These are phyloP conservation scores for Aurinia saxatilis DNA, from an alignment of 345 rosid genomes.

Conservation along the genomic window DNA sequence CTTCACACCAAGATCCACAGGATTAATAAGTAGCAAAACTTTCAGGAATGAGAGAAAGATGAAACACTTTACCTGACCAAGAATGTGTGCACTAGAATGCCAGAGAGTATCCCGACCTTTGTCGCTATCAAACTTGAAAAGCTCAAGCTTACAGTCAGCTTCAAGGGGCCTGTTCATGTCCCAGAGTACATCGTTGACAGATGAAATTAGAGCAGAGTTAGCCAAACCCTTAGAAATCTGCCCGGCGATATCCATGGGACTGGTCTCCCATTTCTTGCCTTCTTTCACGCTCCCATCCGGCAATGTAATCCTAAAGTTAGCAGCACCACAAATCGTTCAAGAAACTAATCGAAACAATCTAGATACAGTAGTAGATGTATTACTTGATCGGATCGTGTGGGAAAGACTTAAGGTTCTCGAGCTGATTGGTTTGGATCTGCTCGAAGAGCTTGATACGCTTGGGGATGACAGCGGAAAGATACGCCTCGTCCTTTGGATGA, in stretches of 20 bases:
- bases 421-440: conserved; percentile 57
- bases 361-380: not conserved
- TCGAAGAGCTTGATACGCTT: conserved; percentile 67
- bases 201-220: conserved; percentile 59
- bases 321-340: not conserved
- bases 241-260: conserved; percentile 69
- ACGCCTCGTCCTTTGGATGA: conserved; percentile 49
- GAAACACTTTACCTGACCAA: conserved; percentile 61
- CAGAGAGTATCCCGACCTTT: conserved; percentile 94
- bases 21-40: not conserved
- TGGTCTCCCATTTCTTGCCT: conserved; percentile 75
- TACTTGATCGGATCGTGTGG: conserved; percentile 78
- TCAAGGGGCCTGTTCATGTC: conserved; percentile 86
- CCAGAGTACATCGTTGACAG: conserved; percentile 79
- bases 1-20: conserved; percentile 31
- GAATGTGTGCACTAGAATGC: conserved; percentile 99
- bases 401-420: conserved; percentile 43
- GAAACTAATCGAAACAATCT: not conserved
- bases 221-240: conserved; percentile 69
- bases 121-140: conserved; percentile 62
- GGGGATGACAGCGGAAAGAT: conserved; percentile 50
- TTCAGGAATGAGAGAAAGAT: not conserved
- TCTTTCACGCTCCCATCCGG: conserved; percentile 73
- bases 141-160: conserved; percentile 63
- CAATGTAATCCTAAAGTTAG: conserved; percentile 49